A percentile compares a stretch with the other conserved stretches of the same genome.
phyloP scores from a whole-genome alignment of 2,329 filamentous ascomycete genomes.

The Epichloe amarillans region DNA sequence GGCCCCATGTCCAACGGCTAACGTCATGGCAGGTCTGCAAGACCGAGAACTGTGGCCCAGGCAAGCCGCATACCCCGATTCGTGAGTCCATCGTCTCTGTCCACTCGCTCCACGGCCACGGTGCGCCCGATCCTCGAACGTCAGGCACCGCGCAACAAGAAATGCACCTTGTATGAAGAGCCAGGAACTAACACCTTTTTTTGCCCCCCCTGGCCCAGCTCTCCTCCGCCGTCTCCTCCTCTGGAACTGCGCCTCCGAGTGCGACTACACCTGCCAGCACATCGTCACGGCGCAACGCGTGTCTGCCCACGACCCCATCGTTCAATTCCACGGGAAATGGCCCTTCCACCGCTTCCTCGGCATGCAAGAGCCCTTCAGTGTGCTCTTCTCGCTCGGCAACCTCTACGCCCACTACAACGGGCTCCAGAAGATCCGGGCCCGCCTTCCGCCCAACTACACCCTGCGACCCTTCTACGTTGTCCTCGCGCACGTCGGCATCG shows the following conservation, averaged over 20 bases:
- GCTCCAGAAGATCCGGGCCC: constrained; percentile 53
- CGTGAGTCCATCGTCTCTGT: constrained; percentile 41
- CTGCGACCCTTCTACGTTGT: constrained; percentile 67
- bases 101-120: neutral
- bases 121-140: neutral
- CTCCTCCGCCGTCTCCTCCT: constrained; percentile 73
- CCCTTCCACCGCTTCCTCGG: constrained; percentile 83
- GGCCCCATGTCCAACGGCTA: neutral
- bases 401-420: constrained; percentile 74
- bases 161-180: neutral
- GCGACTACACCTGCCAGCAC: constrained; percentile 96
- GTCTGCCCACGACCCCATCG: constrained; percentile 50
- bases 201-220: constrained; percentile 38
- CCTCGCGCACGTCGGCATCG: constrained; percentile 70
- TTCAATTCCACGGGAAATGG: constrained; percentile 99
- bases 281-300: constrained; percentile 66
- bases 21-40: constrained; percentile 52
- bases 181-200: neutral
- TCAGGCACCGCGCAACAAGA: neutral
- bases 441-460: constrained; percentile 59
- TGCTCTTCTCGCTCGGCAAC: constrained; percentile 88
- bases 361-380: constrained; percentile 88
- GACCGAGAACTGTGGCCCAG: constrained; percentile 61
- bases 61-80: constrained; percentile 46
- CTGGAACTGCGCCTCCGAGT: constrained; percentile 88